A percentile compares a stretch with the other conserved stretches of the same genome.
Evolutionary conservation across 1,139 yeast genomes (phyloP).

Genomic region (Candida sanyaensis): DNA sequence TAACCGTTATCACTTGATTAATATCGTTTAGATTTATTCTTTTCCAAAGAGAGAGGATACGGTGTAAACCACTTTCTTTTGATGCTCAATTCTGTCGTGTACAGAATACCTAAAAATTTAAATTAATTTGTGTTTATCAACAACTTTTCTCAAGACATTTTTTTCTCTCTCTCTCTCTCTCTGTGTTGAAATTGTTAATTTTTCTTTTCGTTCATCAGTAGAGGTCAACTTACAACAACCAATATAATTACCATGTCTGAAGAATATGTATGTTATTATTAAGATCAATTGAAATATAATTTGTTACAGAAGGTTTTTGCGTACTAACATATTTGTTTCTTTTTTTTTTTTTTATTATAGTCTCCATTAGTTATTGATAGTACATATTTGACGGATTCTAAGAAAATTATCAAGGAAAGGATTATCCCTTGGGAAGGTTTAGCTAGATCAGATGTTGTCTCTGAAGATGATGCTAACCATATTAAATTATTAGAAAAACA

Average conservation of each 20-base stretch:
- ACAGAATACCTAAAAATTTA: background rate
- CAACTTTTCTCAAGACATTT: background rate
- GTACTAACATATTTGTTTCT: slow-evolving; percentile 11
- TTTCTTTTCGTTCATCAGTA: background rate
- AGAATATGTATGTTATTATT: slow-evolving; percentile 12
- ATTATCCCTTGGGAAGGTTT: slow-evolving; percentile 94
- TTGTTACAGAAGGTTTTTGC: background rate
- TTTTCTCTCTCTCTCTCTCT: background rate
- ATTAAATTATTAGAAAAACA: slow-evolving; percentile 67
- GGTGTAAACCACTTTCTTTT: too few relatives aligned
- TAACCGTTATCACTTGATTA: background rate
- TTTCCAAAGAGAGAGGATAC: too few relatives aligned
- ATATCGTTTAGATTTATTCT: background rate
- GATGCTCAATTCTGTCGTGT: background rate
- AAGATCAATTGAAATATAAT: background rate
- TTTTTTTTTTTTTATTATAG: slow-evolving; percentile 10
- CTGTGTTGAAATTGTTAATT: background rate
- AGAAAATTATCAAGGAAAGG: slow-evolving; percentile 73
- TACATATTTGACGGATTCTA: slow-evolving; percentile 70
- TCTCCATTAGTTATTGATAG: slow-evolving; percentile 51
- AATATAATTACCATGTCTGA: slow-evolving; percentile 5
- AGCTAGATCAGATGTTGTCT: slow-evolving; percentile 70
- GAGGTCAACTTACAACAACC: background rate
- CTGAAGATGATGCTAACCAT: slow-evolving; percentile 64
- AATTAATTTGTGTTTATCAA: slow-evolving; percentile 1